Base-by-base conservation (phyloP, 345 rosid species). In the Dipteronia dyeriana region DNA sequence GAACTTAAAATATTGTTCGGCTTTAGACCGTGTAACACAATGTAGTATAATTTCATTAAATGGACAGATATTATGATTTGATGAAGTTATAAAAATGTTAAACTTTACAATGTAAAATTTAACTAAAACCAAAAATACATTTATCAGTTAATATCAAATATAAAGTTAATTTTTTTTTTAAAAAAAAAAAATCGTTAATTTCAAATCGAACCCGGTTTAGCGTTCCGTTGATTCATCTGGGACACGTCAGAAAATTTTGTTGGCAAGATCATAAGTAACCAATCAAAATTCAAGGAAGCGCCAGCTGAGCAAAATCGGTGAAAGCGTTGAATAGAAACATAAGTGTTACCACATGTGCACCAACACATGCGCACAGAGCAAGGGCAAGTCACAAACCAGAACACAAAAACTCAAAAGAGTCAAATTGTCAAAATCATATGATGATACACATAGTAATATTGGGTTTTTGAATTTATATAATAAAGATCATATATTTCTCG, bases 341-440 rank as follows among this genome's bases (percentile, higher is more conserved):
- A 4, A 22, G 56, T 22, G 76, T 25, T 61, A 17, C 41, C 1
- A 1, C 45, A 26, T 45, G 76, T 17, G 19, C 62, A 19, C 19
- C 70, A 11, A 59, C 63, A 59, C 63, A 20, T 59, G n/a, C n/a
- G n/a, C n/a, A n/a, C n/a, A n/a, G 8, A 53, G 57, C 57, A 53
- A 9, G 45, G 71, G 73, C 71, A 66, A 70, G 29, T 31, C 38
- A 47, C 8, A 56, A 72, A 62, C 84, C 81, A 69, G 60, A 76
- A 72, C 80, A 77, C 83, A 66, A 71, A 45, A 77, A 34, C 38
- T 34, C 38, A 34, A 34, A 82, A 59, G 77, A 78, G 79, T 83
- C 75, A 76, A 79, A 61, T 6, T 45, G 79, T 83, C 75, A 76
- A 79, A 61, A 9, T 45, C n/a, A 43, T 34, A 34, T 63, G 77